Evolutionary conservation across 2,329 filamentous ascomycete genomes (phyloP).

Genomic region (Ophiostoma pallidulum): DNA sequence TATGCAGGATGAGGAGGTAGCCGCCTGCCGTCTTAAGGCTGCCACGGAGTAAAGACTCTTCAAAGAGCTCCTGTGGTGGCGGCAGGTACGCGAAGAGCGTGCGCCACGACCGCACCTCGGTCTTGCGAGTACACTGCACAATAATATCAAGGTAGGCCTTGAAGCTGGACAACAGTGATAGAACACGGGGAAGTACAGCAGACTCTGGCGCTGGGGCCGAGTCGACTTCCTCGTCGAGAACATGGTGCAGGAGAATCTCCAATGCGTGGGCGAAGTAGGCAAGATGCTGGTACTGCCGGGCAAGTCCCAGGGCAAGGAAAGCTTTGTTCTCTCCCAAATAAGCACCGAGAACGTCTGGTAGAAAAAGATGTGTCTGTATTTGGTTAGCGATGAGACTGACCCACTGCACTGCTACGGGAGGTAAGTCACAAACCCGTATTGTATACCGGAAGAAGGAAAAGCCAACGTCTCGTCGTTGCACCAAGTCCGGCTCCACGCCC

Average conservation of each 20-base stretch:
- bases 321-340: conserved; percentile 68
- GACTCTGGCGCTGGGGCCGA: conserved; percentile 52
- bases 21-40: conserved; percentile 91
- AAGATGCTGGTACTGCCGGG: conserved; percentile 75
- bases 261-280: conserved; percentile 90
- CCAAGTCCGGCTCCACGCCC: conserved; percentile 82
- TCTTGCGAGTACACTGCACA: conserved; percentile 94
- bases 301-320: conserved; percentile 70
- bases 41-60: conserved; percentile 77
- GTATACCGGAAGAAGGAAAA: conserved; percentile 86
- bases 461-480: conserved; percentile 83
- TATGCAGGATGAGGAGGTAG: conserved; percentile 91
- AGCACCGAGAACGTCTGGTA: conserved; percentile 77
- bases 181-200: conserved; percentile 53
- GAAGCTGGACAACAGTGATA: conserved; percentile 60
- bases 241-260: conserved; percentile 84
- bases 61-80: conserved; percentile 82
- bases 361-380: conserved; percentile 74
- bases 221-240: conserved; percentile 85
- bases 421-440: conserved; percentile 57
- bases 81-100: conserved; percentile 89
- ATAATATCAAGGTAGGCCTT: conserved; percentile 89
- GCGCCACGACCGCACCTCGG: conserved; percentile 87
- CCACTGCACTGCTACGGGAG: too few relatives aligned
- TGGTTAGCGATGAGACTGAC: background rate